Evolutionary conservation across 2,329 filamentous ascomycete species (phyloP), one percentile per base, ranked within the genome.

Genomic region (Chaetothyriales sp.): DNA sequence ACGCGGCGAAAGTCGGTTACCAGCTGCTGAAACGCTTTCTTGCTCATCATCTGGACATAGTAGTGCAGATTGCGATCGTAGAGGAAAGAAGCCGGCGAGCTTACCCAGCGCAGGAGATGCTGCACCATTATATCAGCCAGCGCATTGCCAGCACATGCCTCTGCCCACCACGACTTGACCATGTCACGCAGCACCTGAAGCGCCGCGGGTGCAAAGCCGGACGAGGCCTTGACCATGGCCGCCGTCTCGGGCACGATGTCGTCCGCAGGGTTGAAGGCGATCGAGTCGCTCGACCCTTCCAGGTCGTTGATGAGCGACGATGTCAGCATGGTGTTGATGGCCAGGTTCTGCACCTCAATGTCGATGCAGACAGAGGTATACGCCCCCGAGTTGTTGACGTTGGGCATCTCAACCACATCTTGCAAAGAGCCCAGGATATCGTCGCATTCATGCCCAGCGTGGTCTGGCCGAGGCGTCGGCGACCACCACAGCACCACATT

Each of bases 71-170:
- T 87, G 3, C 85, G 81, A 67, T 99, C 93, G 64, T 96, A 98
- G 51, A 99, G 81, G 68, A 90, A 95, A 0, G 89, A 95, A 47
- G 86, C 84, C 0, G 90, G 86, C 55, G 83, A 92, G 65, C 95
- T 88, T 1, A 96, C 88, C 93, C 93, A 99, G 56, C 93, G 84
- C 18, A 98, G 87, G 3, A 99, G 76, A 67, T 98, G 90, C 63
- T 95, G 89, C 0, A 99, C 92, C 74, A 99, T 87, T 50, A 96
- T 81, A 67, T 98, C 92, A 0, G 93, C 93, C 87, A 98, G 95
- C 43, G 80, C 83, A 60, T 86, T 93, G 39, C 88, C 87, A 54
- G 80, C 81, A 64, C 86, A 92, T 5, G 92, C 93, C 66, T 98
- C 90, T 1, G 83, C 78, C 92, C 92, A 98, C 93, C 93, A 99